Evolutionary conservation across 2,329 filamentous ascomycete genomes (phyloP).

Genomic region (Colletotrichum salicis): DNA sequence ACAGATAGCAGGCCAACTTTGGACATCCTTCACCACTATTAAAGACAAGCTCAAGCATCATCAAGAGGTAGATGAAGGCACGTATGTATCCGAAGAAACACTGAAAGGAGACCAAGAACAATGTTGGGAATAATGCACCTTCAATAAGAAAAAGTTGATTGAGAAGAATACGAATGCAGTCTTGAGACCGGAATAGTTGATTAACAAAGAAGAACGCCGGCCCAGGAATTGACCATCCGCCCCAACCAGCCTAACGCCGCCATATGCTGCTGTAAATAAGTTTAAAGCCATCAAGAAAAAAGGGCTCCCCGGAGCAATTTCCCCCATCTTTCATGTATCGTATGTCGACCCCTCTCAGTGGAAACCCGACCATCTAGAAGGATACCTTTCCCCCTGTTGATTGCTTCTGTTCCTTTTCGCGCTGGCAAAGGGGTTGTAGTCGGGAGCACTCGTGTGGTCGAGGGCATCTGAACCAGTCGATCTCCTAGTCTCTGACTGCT

Average conservation of each 20-base stretch:
- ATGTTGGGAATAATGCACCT: too few relatives aligned
- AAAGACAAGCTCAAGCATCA: too few relatives aligned
- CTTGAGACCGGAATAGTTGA: background rate
- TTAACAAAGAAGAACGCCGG: constrained; percentile 16
- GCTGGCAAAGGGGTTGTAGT: constrained; percentile 52
- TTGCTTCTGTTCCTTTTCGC: constrained; percentile 47
- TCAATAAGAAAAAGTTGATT: background rate
- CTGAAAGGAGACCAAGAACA: too few relatives aligned
- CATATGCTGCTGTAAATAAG: constrained; percentile 26
- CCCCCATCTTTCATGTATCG: background rate
- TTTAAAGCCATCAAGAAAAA: constrained; percentile 8
- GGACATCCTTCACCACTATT: too few relatives aligned
- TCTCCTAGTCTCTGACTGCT: constrained; percentile 46
- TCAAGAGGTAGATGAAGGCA: too few relatives aligned
- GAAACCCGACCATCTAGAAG: constrained; percentile 39
- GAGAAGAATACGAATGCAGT: background rate
- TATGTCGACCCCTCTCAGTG: constrained; percentile 30
- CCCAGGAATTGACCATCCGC: constrained; percentile 2
- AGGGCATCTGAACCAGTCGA: constrained; percentile 36
- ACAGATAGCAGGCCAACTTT: too few relatives aligned
- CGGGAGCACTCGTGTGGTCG: constrained; percentile 29
- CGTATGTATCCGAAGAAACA: too few relatives aligned
- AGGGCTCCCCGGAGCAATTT: constrained; percentile 7
- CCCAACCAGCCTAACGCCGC: constrained; percentile 23
- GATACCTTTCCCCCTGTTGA: constrained; percentile 54